phyloP scores from a whole-genome alignment of 2,329 filamentous ascomycete genomes.

The Mycocentrospora acerina region DNA sequence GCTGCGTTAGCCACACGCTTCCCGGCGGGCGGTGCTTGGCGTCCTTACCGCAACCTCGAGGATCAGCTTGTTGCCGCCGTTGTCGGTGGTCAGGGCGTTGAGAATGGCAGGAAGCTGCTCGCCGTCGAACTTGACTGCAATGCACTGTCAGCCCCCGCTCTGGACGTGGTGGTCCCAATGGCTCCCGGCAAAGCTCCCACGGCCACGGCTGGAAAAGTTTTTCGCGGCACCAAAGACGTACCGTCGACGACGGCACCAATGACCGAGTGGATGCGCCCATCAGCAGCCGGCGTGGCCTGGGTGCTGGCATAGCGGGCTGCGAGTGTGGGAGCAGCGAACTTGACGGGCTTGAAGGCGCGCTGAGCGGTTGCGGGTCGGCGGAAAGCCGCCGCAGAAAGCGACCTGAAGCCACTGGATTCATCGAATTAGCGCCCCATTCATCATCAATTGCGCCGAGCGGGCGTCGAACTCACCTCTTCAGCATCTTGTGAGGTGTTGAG shows the following conservation, averaged over 20 bases:
- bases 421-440: constrained; percentile 42
- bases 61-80: constrained; percentile 90
- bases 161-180: constrained; percentile 34
- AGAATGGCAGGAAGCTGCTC: constrained; percentile 95
- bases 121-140: constrained; percentile 90
- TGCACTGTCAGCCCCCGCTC: constrained; percentile 33
- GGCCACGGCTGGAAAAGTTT: constrained; percentile 34
- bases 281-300: constrained; percentile 48
- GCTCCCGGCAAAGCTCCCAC: constrained; percentile 14
- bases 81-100: constrained; percentile 90
- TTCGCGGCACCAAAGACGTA: constrained; percentile 53
- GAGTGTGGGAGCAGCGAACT: too few relatives aligned
- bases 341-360: constrained; percentile 59
- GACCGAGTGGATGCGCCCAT: constrained; percentile 74
- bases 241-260: constrained; percentile 98
- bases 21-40: constrained; percentile 24
- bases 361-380: constrained; percentile 60
- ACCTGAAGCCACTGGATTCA: constrained; percentile 54
- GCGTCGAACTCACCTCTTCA: constrained; percentile 58
- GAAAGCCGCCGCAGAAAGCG: constrained; percentile 66
- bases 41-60: constrained; percentile 90
- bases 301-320: constrained; percentile 66
- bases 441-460: constrained; percentile 40
- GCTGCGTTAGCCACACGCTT: constrained; percentile 26
- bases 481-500: constrained; percentile 57